Conservation (phyloP, 208 protist genomes). For the Leishmania tropica region DNA sequence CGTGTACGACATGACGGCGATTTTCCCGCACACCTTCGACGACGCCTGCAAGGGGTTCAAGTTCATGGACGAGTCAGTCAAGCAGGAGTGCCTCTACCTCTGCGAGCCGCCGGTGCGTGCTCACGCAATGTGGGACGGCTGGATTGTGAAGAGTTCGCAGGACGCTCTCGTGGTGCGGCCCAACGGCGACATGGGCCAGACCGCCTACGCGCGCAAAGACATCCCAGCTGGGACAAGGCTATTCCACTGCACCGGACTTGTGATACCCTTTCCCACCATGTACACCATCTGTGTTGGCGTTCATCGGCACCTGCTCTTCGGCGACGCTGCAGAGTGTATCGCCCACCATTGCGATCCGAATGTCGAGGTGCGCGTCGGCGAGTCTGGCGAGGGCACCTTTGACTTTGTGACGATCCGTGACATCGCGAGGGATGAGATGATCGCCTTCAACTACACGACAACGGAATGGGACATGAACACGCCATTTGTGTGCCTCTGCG, state of each 20-base stretch:
- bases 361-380: constrained; percentile 55
- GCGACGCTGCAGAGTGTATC: constrained; percentile 87
- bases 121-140: constrained; percentile 84
- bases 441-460: constrained; percentile 90
- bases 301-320: constrained; percentile 79
- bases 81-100: constrained; percentile 74
- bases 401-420: constrained; percentile 69
- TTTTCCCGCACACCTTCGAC: constrained; percentile 60
- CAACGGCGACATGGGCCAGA: constrained; percentile 87
- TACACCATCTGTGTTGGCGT: constrained; percentile 88
- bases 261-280: constrained; percentile 88
- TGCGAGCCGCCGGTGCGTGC: constrained; percentile 83
- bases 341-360: constrained; percentile 91
- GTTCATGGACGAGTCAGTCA: constrained; percentile 60
- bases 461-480: constrained; percentile 91
- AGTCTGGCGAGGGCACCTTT: constrained; percentile 53
- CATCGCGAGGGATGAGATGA: constrained; percentile 73
- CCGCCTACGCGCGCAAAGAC: constrained; percentile 61
- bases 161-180: constrained; percentile 55
- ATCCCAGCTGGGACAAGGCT: constrained; percentile 53
- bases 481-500: constrained; percentile 86
- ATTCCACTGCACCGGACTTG: constrained; percentile 73
- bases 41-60: constrained; percentile 73
- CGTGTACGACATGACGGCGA: constrained; percentile 80
- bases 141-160: constrained; percentile 68